These are phyloP conservation scores for Meyerozyma athensensis DNA, from an alignment of 1,139 yeast species.

Conservation along the genomic window DNA sequence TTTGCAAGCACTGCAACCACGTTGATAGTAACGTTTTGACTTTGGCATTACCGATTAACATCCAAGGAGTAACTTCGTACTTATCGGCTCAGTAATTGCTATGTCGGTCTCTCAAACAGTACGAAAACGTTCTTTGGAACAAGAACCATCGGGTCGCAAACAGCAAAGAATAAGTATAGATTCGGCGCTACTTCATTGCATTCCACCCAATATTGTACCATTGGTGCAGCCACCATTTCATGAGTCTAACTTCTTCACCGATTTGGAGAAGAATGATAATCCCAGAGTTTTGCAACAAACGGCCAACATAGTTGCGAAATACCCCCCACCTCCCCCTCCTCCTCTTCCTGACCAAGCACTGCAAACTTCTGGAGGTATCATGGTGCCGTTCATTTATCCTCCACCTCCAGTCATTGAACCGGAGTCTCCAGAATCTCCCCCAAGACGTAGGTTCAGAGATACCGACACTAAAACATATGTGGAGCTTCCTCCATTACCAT, in stretches of 20 bases:
- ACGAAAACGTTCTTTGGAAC: neutral
- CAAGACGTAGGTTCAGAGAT: neutral
- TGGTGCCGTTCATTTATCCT: slow-evolving; percentile 45
- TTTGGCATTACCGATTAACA: too few species aligned
- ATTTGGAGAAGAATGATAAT: slow-evolving; percentile 21
- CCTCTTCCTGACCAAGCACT: slow-evolving; percentile 3
- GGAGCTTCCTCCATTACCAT: slow-evolving; percentile 42
- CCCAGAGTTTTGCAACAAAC: slow-evolving; percentile 20
- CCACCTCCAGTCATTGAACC: slow-evolving; percentile 36
- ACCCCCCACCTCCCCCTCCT: slow-evolving; percentile 34
- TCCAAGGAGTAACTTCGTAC: too few species aligned
- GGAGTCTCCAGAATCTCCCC: slow-evolving; percentile 10
- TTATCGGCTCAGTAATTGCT: too few species aligned
- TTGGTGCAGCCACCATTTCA: slow-evolving; percentile 30
- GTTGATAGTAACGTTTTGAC: neutral
- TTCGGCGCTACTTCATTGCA: slow-evolving; percentile 19
- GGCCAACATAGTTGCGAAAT: slow-evolving; percentile 22
- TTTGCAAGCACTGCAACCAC: slow-evolving; percentile 1
- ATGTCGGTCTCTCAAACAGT: slow-evolving; percentile 1
- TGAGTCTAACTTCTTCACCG: slow-evolving; percentile 33
- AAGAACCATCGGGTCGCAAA: neutral
- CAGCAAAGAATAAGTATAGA: neutral
- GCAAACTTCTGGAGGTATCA: slow-evolving; percentile 25
- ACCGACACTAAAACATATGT: slow-evolving; percentile 7
- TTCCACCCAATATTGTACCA: slow-evolving; percentile 38